Evolutionary conservation across 2,329 filamentous ascomycete species (phyloP), one percentile per base, ranked within the genome.

Genomic region (Ilyonectria sp.): DNA sequence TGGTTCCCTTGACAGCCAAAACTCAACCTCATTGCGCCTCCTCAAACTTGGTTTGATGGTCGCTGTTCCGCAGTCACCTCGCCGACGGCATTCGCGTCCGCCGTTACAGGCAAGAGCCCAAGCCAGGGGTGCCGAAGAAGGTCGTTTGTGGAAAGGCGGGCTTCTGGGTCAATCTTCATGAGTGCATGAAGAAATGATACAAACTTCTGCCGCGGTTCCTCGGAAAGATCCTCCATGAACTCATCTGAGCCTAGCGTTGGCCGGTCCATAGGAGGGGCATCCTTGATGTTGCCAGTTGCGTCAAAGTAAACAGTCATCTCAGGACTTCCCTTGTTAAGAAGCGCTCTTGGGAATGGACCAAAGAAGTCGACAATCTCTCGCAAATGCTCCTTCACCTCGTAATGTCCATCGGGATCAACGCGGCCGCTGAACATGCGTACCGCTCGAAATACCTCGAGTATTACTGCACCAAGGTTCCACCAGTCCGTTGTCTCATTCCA

Each of bases 381-480:
- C 2, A 73, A 46, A n/a, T 72, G 71, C 53, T 40, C 11, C 52
- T 57, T 64, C 5, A 68, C 52, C 43, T 67, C 57, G n/a, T 73
- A 71, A 1, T 70, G 21, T 9, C 68, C 60, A 11, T 60, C 44
- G 0, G 37, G 53, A 15, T 54, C n/a, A 3, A 57, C 61, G 19
- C n/a, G 2, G 13, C 65, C 71, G 11, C 49, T 52, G 10, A 73
- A 72, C 59, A 73, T 63, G 3, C 61, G 69, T 15, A 70, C 52
- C 9, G 69, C 62, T n/a, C 63, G 61, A 37, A 59, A 70, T 2
- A 71, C 43, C n/a, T 73, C 71, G 4, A 65, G 43, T 2, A 74
- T 40, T 2, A 76, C 61, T 5, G 66, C 52, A 11, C 75, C 72
- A 0, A 76, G 65, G 33, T 74, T 76, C 72, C 72, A 76, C 58